Percentiles rank a stretch among this genome's conserved stretches.
These are phyloP conservation scores for Boletus barrowsii DNA, from an alignment of 768 basidiomycete species.

Conservation along the genomic window DNA sequence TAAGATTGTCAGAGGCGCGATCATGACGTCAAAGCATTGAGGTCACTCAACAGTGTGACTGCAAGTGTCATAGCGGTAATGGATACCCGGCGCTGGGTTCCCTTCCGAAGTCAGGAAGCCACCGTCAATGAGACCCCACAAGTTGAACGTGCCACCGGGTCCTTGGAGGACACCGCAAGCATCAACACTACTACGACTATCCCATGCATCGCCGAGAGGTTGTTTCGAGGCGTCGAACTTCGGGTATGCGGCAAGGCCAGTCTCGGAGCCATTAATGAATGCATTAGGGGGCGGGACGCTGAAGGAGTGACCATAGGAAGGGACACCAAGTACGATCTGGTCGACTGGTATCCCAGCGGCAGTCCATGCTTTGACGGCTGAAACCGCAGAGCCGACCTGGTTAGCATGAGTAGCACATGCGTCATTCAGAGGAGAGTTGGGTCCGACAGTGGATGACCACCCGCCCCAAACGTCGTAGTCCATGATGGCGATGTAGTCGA, in stretches of 20 bases:
- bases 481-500: conserved; percentile 67
- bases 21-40: too few species aligned
- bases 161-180: conserved; percentile 48
- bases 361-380: conserved; percentile 70
- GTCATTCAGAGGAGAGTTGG: conserved; percentile 80
- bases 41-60: conserved; percentile 63
- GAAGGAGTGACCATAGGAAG: conserved; percentile 80
- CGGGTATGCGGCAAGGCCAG: conserved; percentile 46
- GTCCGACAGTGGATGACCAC: conserved; percentile 55
- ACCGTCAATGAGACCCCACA: conserved; percentile 56
- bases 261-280: conserved; percentile 35
- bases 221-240: conserved; percentile 43
- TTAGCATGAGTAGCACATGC: conserved; percentile 58
- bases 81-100: conserved; percentile 41
- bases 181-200: conserved; percentile 44
- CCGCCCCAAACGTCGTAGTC: conserved; percentile 62
- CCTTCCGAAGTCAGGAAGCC: conserved; percentile 46
- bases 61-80: conserved; percentile 59
- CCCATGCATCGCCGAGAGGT: conserved; percentile 56
- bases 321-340: conserved; percentile 77
- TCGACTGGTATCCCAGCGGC: conserved; percentile 66
- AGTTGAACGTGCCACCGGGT: conserved; percentile 53
- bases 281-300: conserved; percentile 38
- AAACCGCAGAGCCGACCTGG: conserved; percentile 70
- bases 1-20: background rate